phyloP scores from a whole-genome alignment of 805 yeast species.

The Cyberlindnera saturnus region DNA sequence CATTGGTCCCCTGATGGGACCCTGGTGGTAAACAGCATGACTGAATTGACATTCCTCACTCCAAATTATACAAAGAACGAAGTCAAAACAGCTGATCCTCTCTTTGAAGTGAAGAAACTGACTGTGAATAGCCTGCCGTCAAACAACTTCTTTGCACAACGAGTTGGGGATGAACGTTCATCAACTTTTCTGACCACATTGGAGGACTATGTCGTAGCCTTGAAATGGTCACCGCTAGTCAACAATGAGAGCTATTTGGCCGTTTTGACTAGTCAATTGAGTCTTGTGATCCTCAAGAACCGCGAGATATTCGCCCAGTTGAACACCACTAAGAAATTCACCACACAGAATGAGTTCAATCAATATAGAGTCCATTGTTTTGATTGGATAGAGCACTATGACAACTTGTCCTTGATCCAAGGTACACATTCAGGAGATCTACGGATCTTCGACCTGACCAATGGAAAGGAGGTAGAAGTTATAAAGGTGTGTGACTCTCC shows the following conservation, averaged over 20 bases:
- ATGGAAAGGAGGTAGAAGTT: neutral
- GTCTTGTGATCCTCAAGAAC: constrained; percentile 12
- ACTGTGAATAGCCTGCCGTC: constrained; percentile 11
- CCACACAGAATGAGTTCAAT: constrained; percentile 12
- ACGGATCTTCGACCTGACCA: constrained; percentile 1
- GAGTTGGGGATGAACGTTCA: constrained; percentile 14
- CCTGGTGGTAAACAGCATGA: constrained; percentile 17
- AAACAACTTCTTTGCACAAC: constrained; percentile 7
- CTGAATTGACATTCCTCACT: constrained; percentile 15
- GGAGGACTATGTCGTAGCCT: constrained; percentile 8
- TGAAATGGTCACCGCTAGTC: constrained; percentile 21
- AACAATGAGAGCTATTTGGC: constrained; percentile 14
- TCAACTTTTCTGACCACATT: constrained; percentile 11
- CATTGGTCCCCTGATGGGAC: constrained; percentile 23
- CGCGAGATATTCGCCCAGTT: constrained; percentile 11
- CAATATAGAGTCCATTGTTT: constrained; percentile 11
- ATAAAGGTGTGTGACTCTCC: constrained; percentile 8
- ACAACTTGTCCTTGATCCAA: constrained; percentile 4
- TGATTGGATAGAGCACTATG: constrained; percentile 13
- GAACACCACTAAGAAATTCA: constrained; percentile 3
- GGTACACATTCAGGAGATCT: constrained; percentile 20
- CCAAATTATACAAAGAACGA: constrained; percentile 16
- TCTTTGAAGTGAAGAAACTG: constrained; percentile 14
- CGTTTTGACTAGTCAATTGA: constrained; percentile 15
- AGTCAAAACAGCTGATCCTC: constrained; percentile 8